Conservation (phyloP, 805 yeast species). For the Ogataea glucozyma region DNA sequence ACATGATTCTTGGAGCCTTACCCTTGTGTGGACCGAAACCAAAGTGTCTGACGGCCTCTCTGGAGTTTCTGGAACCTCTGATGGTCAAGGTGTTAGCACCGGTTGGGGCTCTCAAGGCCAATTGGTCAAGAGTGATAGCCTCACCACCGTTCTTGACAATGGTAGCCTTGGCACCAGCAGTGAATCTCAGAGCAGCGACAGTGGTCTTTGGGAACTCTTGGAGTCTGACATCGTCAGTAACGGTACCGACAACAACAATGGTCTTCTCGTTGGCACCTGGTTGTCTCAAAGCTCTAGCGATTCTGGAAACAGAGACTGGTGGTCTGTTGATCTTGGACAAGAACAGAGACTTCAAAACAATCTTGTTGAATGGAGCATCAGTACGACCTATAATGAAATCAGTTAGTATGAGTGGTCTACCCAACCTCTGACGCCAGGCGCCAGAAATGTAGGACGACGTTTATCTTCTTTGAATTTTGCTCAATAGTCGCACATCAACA, state of each 20-base stretch:
- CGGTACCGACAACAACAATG: conserved; percentile 98
- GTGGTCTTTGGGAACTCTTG: conserved; percentile 94
- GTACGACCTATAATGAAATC: conserved; percentile 74
- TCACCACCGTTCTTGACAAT: conserved; percentile 99
- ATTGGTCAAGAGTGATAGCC: conserved; percentile 98
- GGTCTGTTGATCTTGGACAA: conserved; percentile 99
- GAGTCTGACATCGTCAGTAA: conserved; percentile 96
- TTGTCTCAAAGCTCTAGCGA: conserved; percentile 79
- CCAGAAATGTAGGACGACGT: background rate
- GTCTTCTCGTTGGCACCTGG: conserved; percentile 86
- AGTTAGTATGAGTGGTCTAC: conserved; percentile 32
- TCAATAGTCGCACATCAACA: conserved; percentile 44
- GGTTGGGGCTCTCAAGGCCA: conserved; percentile 98
- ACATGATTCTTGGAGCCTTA: conserved; percentile 98
- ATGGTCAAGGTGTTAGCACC: conserved; percentile 97
- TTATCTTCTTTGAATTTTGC: conserved; percentile 41
- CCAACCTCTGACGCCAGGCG: background rate
- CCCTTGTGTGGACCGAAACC: conserved; percentile 99
- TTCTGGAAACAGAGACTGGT: conserved; percentile 95
- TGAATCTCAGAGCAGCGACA: conserved; percentile 98
- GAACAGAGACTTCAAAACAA: conserved; percentile 90
- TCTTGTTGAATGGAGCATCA: conserved; percentile 98
- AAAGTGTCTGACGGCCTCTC: conserved; percentile 99
- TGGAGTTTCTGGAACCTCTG: conserved; percentile 98
- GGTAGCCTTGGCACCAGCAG: conserved; percentile 98